Evolutionary conservation across 768 basidiomycete genomes (phyloP), one percentile per base, ranked within the genome.

Genomic region (Xerocomellus chrysenteron): DNA sequence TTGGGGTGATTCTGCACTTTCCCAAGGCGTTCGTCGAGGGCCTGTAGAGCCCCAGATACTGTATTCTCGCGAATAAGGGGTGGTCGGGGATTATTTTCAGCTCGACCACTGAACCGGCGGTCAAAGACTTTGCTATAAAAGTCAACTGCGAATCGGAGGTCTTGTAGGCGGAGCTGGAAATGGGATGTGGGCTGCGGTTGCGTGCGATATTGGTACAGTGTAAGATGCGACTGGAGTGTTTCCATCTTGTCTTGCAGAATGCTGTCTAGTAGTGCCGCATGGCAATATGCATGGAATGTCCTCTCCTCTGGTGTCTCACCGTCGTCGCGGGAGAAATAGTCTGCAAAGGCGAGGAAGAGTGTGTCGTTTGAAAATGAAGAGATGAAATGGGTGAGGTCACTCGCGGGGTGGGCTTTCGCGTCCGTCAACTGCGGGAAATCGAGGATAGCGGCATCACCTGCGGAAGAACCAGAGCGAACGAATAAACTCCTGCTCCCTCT

Each of bases 401-500:
- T 82, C 1, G 86, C 83, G 10, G 86, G 84, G 58, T 90, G 84
- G 0, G 79, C 78, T 61, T 84, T 83, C 9, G 82, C 80, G 57
- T 87, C 82, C 11, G 82, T 85, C 44, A 86, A 74, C 57, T 87
- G 85, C 0, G 94, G 90, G 63, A 93, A 90, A 67, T 98, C 95
- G 16, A 95, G 80, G 0, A 84, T 87, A 17, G 91, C 91, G 3
- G 90, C 83, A 63, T 94, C 91, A 3, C 92, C 92, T 5, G 87
- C 83, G 32, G 91, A 88, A 14, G 88, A 85, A 17, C 93, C 91
- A 16, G 93, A 90, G 13, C 92, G 86, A 11, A 94, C 88, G 63
- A 94, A 95, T 12, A 97, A 79, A 70, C 91, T 93, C 45, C 94
- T 82, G 63, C 93, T 95, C 10, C 96, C 96, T 61, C 91, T 84